These are phyloP conservation scores for Somion occarium DNA, from an alignment of 1,284 basidiomycete species.

Conservation along the genomic window DNA sequence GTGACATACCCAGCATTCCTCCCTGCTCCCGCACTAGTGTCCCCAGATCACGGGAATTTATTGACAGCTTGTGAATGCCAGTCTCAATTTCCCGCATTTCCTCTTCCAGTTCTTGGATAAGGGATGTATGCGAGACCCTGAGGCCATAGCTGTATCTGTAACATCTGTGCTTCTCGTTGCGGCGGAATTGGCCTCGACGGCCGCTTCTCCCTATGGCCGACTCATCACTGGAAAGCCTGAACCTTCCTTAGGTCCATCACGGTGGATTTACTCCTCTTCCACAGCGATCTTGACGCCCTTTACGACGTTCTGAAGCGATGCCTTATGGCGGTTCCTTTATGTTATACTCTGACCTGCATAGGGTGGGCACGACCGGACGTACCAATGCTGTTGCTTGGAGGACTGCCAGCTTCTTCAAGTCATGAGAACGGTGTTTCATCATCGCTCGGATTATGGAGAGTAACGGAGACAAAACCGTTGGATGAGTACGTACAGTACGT, in stretches of 20 bases:
- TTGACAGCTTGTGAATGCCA: slow-evolving; percentile 94
- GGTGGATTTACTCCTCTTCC: slow-evolving; percentile 54
- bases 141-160: slow-evolving; percentile 74
- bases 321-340: slow-evolving; percentile 57
- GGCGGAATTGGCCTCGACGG: slow-evolving; percentile 24
- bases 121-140: slow-evolving; percentile 89
- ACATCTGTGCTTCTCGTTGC: slow-evolving; percentile 66
- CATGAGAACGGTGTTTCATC: slow-evolving; percentile 90
- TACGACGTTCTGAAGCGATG: slow-evolving; percentile 80
- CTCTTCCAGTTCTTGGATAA: slow-evolving; percentile 92
- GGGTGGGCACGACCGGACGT: background rate
- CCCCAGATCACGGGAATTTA: slow-evolving; percentile 96
- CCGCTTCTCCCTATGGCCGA: slow-evolving; percentile 17
- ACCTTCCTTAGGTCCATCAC: slow-evolving; percentile 12
- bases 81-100: slow-evolving; percentile 97
- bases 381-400: slow-evolving; percentile 64
- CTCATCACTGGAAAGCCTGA: background rate
- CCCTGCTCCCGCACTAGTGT: slow-evolving; percentile 95
- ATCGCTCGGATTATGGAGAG: slow-evolving; percentile 90
- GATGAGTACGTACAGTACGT: background rate
- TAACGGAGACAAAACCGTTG: slow-evolving; percentile 57
- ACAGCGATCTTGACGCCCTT: slow-evolving; percentile 76
- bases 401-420: slow-evolving; percentile 81
- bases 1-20: slow-evolving; percentile 80
- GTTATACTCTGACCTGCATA: background rate